Conservation (phyloP, 495 filamentous ascomycete species). For the Penicillium arizonense region DNA sequence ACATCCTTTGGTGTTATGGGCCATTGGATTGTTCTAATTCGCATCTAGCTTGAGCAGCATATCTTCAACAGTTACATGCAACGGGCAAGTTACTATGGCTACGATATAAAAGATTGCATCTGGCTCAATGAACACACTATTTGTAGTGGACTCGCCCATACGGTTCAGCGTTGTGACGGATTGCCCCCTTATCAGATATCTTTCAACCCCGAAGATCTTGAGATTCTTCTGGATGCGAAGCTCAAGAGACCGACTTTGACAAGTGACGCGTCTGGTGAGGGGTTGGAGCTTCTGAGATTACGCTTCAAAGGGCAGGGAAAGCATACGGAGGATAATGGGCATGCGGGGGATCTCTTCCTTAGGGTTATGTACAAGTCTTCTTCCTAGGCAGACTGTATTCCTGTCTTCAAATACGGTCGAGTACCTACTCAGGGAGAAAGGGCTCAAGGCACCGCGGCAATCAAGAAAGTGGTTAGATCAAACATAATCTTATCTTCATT, state of each 20-base stretch:
- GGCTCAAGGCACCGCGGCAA: too few species aligned
- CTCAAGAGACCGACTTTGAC: not conserved
- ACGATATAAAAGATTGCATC: slow-evolving; percentile 7
- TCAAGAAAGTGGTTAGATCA: not conserved
- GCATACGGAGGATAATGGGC: not conserved
- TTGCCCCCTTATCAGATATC: not conserved
- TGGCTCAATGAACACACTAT: slow-evolving; percentile 1
- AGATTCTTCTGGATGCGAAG: slow-evolving; percentile 6
- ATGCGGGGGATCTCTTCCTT: slow-evolving; percentile 8
- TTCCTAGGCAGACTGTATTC: too few species aligned
- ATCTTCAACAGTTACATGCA: slow-evolving; percentile 5
- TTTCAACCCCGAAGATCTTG: slow-evolving; percentile 4
- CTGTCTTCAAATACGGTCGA: too few species aligned
- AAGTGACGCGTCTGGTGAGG: not conserved
- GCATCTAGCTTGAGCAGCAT: slow-evolving; percentile 6
- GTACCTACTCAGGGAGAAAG: too few species aligned
- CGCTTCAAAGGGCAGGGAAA: slow-evolving; percentile 6
- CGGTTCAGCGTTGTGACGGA: not conserved
- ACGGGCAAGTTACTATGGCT: slow-evolving; percentile 15
- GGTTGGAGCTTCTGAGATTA: slow-evolving; percentile 10
- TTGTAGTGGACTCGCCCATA: slow-evolving; percentile 1
- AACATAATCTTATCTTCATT: slow-evolving; percentile 26
- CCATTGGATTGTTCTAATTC: not conserved
- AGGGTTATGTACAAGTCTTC: slow-evolving; percentile 13
- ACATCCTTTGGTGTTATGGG: not conserved